Percentiles rank a stretch among this genome's conserved stretches.
Evolutionary conservation across 768 basidiomycete species (phyloP).

Genomic region (Epithele typhae): DNA sequence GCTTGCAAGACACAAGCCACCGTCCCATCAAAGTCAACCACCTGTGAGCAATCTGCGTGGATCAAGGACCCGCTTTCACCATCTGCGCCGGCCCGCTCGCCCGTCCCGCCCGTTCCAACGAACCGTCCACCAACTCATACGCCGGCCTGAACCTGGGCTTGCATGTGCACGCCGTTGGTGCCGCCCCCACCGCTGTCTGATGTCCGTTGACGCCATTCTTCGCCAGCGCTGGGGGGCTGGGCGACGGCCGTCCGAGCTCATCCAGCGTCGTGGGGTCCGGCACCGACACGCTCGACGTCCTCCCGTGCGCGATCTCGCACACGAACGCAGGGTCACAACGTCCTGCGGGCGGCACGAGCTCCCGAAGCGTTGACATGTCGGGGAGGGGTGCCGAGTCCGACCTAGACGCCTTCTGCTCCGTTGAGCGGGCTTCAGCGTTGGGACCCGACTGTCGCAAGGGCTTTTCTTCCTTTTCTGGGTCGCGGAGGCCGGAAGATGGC

Average conservation of each 20-base stretch:
- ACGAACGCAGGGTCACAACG: no score
- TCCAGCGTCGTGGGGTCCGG: neutral
- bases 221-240: neutral
- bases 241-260: neutral
- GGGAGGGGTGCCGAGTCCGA: slow-evolving; percentile 14
- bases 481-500: slow-evolving; percentile 1
- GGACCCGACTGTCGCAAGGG: no score
- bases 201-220: slow-evolving; percentile 18
- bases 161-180: neutral
- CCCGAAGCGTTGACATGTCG: slow-evolving; percentile 10
- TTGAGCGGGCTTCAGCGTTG: slow-evolving; percentile 5
- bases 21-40: no score
- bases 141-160: slow-evolving; percentile 63
- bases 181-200: slow-evolving; percentile 1
- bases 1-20: no score
- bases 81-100: slow-evolving; percentile 17
- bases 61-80: no score
- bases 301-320: no score
- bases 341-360: slow-evolving; percentile 1
- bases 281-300: neutral
- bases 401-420: neutral
- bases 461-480: no score
- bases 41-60: no score
- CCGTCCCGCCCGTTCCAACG: slow-evolving; percentile 69
- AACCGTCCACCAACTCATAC: slow-evolving; percentile 72